phyloP scores from a whole-genome alignment of 2,329 filamentous ascomycete genomes.

The Aureobasidium pullulans region DNA sequence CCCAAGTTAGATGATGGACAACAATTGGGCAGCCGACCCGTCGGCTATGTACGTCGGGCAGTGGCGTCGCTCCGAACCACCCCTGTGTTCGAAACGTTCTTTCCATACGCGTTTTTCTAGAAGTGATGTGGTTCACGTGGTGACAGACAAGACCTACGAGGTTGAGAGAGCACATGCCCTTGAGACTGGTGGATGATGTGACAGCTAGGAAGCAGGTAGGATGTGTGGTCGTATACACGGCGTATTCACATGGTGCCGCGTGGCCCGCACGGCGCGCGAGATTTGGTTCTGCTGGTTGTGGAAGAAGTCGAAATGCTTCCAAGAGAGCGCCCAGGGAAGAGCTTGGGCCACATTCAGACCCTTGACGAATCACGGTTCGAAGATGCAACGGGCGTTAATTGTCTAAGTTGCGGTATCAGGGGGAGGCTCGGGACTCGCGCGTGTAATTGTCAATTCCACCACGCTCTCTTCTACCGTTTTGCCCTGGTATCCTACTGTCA shows the following conservation, averaged over 20 bases:
- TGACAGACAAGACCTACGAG: not conserved
- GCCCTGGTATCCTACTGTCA: not conserved
- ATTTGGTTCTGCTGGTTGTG: not conserved
- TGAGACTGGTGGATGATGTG: not conserved
- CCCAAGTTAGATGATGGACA: not conserved
- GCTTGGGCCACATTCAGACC: not conserved
- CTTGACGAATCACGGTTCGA: not conserved
- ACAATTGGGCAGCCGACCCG: constrained; percentile 5
- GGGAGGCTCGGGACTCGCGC: constrained; percentile 9
- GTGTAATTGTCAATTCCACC: not conserved
- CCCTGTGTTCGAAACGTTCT: not conserved
- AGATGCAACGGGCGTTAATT: constrained; percentile 1
- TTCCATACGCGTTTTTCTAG: not conserved
- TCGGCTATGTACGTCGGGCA: constrained; percentile 8
- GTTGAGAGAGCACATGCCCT: not conserved
- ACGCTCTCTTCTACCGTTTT: not conserved
- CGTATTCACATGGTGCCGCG: not conserved
- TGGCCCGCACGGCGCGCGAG: not conserved
- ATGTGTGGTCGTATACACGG: not conserved
- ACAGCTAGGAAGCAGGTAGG: not conserved
- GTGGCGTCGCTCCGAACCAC: not conserved
- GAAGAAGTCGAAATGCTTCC: constrained; percentile 4
- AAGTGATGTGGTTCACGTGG: not conserved
- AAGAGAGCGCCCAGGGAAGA: not conserved
- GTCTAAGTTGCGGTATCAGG: constrained; percentile 7